These are phyloP conservation scores for Taphrina betulina DNA, from an alignment of 1,139 yeast genomes.

Conservation along the genomic window DNA sequence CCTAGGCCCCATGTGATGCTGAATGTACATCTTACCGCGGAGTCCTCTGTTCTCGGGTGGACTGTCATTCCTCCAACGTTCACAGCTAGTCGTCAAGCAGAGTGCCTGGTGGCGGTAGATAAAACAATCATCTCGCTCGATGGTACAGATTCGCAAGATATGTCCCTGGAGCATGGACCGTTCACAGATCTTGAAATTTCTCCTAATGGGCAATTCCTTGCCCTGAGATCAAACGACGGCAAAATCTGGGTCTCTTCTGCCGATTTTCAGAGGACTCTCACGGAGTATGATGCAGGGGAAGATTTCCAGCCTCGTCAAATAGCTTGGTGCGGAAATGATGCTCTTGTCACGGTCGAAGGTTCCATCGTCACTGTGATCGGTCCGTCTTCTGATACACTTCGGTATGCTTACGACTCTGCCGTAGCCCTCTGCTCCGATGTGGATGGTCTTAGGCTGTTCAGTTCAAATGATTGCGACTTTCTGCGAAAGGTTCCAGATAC, in stretches of 20 bases:
- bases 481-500: slow-evolving; percentile 62
- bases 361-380: slow-evolving; percentile 73
- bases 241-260: slow-evolving; percentile 57
- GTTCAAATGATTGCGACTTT: slow-evolving; percentile 60
- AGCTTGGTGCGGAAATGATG: slow-evolving; percentile 86
- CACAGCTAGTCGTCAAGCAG: slow-evolving; percentile 43
- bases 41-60: slow-evolving; percentile 43
- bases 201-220: slow-evolving; percentile 61
- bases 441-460: slow-evolving; percentile 72
- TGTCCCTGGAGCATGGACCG: slow-evolving; percentile 56
- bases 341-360: slow-evolving; percentile 58
- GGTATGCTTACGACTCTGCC: slow-evolving; percentile 50
- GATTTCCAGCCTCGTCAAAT: slow-evolving; percentile 47
- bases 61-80: slow-evolving; percentile 43
- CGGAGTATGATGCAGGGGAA: slow-evolving; percentile 48
- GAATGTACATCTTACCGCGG: slow-evolving; percentile 37
- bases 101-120: slow-evolving; percentile 42
- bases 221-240: slow-evolving; percentile 54
- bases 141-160: slow-evolving; percentile 41
- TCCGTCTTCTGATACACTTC: slow-evolving; percentile 61
- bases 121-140: slow-evolving; percentile 40
- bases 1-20: slow-evolving; percentile 42
- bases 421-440: slow-evolving; percentile 52
- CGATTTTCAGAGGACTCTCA: slow-evolving; percentile 54
- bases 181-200: slow-evolving; percentile 56